phyloP scores from a whole-genome alignment of 306 rosid genomes.

The Vachellia pachyceras region DNA sequence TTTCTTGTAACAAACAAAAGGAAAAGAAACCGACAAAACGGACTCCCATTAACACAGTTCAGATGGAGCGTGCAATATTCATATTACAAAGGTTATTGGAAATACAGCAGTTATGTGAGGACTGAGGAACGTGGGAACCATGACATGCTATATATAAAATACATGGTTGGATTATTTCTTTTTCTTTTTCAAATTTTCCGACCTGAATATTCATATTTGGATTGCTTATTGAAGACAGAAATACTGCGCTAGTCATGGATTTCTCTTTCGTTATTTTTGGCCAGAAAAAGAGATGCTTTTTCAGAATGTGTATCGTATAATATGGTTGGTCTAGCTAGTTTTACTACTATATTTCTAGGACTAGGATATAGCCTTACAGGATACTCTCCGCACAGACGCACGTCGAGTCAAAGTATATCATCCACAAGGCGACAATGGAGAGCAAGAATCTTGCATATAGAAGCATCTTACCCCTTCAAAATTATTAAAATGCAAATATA shows the following conservation, averaged over 20 bases:
- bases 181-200: too few species aligned
- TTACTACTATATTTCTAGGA: not conserved
- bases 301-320: not conserved
- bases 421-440: not conserved
- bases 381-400: not conserved
- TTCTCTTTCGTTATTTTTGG: not conserved
- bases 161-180: not conserved
- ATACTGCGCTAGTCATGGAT: not conserved
- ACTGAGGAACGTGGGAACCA: slow-evolving; percentile 37
- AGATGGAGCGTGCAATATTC: slow-evolving; percentile 26
- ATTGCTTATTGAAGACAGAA: slow-evolving; percentile 12
- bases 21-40: slow-evolving; percentile 45
- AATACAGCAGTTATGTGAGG: not conserved
- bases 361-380: not conserved
- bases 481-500: not conserved
- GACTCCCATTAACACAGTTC: slow-evolving; percentile 54
- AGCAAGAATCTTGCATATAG: not conserved
- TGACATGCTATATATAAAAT: not conserved
- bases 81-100: slow-evolving; percentile 11
- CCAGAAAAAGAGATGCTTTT: not conserved
- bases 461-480: not conserved
- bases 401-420: not conserved
- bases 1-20: not conserved
- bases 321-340: not conserved
- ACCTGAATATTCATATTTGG: not conserved